Conservation (phyloP, 83 land plant species). For the Isoetes engelmannii region DNA sequence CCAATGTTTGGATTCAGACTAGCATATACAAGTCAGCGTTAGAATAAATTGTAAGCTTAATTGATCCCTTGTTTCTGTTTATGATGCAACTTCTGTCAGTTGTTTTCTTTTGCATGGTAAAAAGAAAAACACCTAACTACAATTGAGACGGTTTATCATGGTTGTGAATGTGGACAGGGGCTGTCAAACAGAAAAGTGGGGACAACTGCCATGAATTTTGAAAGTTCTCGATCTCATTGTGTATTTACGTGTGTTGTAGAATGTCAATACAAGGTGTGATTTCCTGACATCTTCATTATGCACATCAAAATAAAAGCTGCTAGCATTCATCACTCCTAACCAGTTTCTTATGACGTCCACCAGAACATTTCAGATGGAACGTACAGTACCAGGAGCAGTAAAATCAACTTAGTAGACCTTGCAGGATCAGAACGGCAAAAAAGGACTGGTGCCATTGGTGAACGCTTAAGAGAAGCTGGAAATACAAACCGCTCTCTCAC, state of each 20-base stretch:
- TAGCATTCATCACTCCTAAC: too few species aligned
- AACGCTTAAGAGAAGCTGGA: neutral
- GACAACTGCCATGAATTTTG: neutral
- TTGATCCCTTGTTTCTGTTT: neutral
- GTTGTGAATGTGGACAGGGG: neutral
- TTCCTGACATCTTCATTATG: neutral
- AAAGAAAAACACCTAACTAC: neutral
- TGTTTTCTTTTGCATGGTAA: neutral
- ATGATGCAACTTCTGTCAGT: neutral
- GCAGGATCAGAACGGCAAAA: constrained; percentile 2
- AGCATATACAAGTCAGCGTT: too few species aligned
- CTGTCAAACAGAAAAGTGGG: neutral
- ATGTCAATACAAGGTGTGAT: neutral
- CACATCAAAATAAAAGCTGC: neutral
- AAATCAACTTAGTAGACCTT: neutral
- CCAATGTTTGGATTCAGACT: too few species aligned
- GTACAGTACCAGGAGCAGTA: neutral
- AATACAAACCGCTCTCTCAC: neutral
- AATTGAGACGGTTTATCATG: neutral
- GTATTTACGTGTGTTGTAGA: neutral
- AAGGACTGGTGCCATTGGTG: neutral
- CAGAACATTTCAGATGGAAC: neutral
- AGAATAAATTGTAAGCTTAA: neutral
- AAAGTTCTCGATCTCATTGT: neutral
- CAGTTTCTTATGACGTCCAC: neutral